These are phyloP conservation scores for Flaveria brownii DNA, from an alignment of 129 eudicot genomes.

Conservation along the genomic window DNA sequence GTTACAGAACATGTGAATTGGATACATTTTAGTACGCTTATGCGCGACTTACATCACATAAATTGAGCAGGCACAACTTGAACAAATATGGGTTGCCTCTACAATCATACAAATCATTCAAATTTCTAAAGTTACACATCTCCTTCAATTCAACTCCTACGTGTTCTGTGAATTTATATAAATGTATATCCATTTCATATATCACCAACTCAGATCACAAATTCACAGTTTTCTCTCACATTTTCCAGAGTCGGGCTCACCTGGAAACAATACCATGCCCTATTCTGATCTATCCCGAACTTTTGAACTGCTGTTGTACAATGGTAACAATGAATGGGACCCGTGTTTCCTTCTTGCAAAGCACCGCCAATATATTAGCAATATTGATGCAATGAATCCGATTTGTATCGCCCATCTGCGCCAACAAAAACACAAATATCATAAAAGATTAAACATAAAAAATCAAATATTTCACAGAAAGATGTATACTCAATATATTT, in stretches of 20 bases:
- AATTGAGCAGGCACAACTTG: conserved; percentile 32
- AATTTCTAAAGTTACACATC: conserved; percentile 43
- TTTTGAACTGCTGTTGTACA: conserved; percentile 55
- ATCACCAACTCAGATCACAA: conserved; percentile 21
- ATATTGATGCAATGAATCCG: conserved; percentile 44
- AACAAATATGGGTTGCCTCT: conserved; percentile 34
- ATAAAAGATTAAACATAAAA: background rate
- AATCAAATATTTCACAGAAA: background rate
- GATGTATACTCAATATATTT: background rate
- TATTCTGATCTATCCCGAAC: conserved; percentile 73
- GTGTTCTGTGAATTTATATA: conserved; percentile 22
- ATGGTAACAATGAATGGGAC: conserved; percentile 54
- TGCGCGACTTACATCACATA: conserved; percentile 6
- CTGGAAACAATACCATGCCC: conserved; percentile 16
- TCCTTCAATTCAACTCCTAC: conserved; percentile 22
- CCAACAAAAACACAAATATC: conserved; percentile 1
- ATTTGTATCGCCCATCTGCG: conserved; percentile 88
- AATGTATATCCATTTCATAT: conserved; percentile 16
- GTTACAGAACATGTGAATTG: too few species aligned
- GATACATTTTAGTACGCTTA: too few species aligned
- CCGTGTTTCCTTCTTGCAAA: conserved; percentile 73
- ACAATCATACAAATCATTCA: conserved; percentile 33
- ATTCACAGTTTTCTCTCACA: conserved; percentile 33
- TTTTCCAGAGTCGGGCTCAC: conserved; percentile 14
- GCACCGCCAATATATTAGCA: conserved; percentile 86